Evolutionary conservation across 2,329 filamentous ascomycete genomes (phyloP).

Genomic region (Aplosporella prunicola): DNA sequence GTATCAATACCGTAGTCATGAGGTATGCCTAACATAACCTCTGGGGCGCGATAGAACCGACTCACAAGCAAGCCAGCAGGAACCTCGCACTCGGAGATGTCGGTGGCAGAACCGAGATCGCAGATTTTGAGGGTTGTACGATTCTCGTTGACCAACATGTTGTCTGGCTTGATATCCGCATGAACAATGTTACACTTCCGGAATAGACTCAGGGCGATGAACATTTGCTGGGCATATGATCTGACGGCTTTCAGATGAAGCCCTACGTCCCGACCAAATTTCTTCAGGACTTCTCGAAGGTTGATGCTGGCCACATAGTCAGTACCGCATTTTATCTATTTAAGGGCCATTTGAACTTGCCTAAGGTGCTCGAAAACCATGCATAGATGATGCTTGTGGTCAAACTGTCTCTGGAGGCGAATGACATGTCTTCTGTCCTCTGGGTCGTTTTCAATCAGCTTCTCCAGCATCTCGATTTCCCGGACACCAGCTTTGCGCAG

Average conservation of each 20-base stretch:
- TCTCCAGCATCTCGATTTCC: slow-evolving; percentile 86
- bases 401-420: slow-evolving; percentile 76
- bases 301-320: slow-evolving; percentile 63
- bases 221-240: slow-evolving; percentile 88
- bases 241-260: slow-evolving; percentile 83
- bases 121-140: slow-evolving; percentile 86
- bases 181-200: slow-evolving; percentile 90
- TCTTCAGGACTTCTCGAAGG: slow-evolving; percentile 84
- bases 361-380: slow-evolving; percentile 92
- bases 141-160: slow-evolving; percentile 81
- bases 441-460: slow-evolving; percentile 74
- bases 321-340: too few species aligned
- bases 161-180: slow-evolving; percentile 95
- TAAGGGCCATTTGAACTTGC: slow-evolving; percentile 13
- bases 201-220: slow-evolving; percentile 77
- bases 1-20: slow-evolving; percentile 93
- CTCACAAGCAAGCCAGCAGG: slow-evolving; percentile 84
- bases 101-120: slow-evolving; percentile 91
- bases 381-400: slow-evolving; percentile 90
- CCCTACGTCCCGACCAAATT: slow-evolving; percentile 88
- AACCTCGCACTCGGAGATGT: slow-evolving; percentile 76
- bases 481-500: slow-evolving; percentile 80
- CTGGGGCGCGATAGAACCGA: slow-evolving; percentile 92
- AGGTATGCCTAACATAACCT: slow-evolving; percentile 72
- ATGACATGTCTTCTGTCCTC: slow-evolving; percentile 90